Conservation (phyloP, 257 asterid genomes). For the Penstemon newberryi region DNA sequence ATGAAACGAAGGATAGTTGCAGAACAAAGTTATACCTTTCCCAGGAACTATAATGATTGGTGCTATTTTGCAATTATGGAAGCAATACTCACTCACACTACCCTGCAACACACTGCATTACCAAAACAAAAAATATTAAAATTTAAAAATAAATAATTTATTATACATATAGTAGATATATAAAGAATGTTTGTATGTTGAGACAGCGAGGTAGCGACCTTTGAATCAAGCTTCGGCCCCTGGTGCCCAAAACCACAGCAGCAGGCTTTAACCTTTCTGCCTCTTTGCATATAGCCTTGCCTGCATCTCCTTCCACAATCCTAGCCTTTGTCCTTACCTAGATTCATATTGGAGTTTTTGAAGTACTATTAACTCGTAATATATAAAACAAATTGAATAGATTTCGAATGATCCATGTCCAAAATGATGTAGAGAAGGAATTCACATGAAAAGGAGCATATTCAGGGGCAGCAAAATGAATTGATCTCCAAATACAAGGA, state of each 20-base stretch:
- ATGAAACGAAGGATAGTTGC: neutral
- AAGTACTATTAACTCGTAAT: slow-evolving; percentile 1
- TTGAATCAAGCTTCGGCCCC: slow-evolving; percentile 75
- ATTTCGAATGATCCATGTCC: neutral
- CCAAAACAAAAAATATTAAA: slow-evolving; percentile 4
- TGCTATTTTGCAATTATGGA: slow-evolving; percentile 59
- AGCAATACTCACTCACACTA: slow-evolving; percentile 55
- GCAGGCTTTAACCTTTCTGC: slow-evolving; percentile 90
- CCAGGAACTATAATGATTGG: slow-evolving; percentile 58
- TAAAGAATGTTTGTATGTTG: neutral
- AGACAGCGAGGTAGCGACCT: slow-evolving; percentile 39
- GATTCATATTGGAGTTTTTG: slow-evolving; percentile 5
- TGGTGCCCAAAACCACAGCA: slow-evolving; percentile 89
- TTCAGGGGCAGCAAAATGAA: neutral
- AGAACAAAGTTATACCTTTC: slow-evolving; percentile 39
- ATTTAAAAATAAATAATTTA: neutral
- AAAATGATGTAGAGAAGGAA: neutral
- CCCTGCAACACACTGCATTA: slow-evolving; percentile 51
- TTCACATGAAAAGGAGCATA: neutral
- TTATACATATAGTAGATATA: neutral
- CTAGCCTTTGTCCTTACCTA: slow-evolving; percentile 76
- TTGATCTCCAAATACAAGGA: neutral
- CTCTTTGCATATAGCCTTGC: slow-evolving; percentile 84
- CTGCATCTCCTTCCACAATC: slow-evolving; percentile 96
- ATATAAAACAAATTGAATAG: neutral